A percentile compares a stretch with the other conserved stretches of the same genome.
These are phyloP conservation scores for Suhomyces coccinellae DNA, from an alignment of 1,139 yeast species.

Conservation along the genomic window DNA sequence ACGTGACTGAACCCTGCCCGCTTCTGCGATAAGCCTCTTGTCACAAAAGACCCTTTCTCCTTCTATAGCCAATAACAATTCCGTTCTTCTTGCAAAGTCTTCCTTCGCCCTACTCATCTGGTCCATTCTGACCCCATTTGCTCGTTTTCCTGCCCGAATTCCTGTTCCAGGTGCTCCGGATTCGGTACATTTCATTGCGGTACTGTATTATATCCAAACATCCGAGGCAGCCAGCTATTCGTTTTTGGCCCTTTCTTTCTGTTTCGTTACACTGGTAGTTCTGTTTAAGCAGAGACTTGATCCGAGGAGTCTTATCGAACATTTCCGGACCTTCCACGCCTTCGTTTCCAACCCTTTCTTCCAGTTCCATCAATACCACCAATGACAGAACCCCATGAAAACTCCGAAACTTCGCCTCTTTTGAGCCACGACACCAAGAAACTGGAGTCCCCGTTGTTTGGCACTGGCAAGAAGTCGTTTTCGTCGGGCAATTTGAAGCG, in stretches of 20 bases:
- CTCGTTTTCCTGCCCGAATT: not conserved
- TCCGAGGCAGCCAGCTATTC: not conserved
- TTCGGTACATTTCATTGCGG: not conserved
- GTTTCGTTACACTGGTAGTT: no score
- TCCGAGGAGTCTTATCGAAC: no score
- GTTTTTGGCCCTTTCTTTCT: no score
- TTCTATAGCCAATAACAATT: no score
- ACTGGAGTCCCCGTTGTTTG: not conserved
- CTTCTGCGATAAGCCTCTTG: no score
- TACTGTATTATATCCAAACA: not conserved
- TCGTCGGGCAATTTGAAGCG: constrained; percentile 6
- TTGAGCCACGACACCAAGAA: not conserved
- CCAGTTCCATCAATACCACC: not conserved
- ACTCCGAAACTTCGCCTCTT: constrained; percentile 1
- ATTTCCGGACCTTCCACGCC: not conserved
- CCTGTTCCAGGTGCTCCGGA: not conserved
- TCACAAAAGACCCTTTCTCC: no score
- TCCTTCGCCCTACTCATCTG: not conserved
- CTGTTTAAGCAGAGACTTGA: no score
- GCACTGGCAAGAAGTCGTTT: constrained; percentile 5
- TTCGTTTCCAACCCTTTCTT: not conserved
- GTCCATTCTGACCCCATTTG: not conserved
- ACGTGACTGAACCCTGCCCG: no score
- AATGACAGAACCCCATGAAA: not conserved
- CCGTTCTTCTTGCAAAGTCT: no score